Evolutionary conservation across 169 alveolate species (phyloP).

Genomic region (Eimeria falciformis): DNA sequence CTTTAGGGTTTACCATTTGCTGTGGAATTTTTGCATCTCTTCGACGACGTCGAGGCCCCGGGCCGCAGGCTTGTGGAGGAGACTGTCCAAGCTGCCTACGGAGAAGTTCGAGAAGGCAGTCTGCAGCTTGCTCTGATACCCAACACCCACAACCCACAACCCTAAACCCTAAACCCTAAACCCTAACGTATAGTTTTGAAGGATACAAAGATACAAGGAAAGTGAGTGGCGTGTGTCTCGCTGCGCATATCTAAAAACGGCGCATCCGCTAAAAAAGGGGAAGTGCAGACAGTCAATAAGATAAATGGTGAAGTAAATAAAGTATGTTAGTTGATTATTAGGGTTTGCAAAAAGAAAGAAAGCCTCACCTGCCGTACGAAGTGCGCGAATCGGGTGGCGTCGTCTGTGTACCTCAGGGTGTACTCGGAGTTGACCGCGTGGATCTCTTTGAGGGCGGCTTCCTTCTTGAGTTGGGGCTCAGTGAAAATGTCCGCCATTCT

Average conservation of each 20-base stretch:
- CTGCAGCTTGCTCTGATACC: not conserved
- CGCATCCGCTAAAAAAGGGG: too few relatives aligned
- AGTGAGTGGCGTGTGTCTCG: too few relatives aligned
- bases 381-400: constrained; percentile 30
- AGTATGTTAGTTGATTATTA: too few relatives aligned
- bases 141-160: not conserved
- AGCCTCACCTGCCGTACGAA: constrained; percentile 19
- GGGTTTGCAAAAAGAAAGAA: too few relatives aligned
- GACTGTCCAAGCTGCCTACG: constrained; percentile 27
- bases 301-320: too few relatives aligned
- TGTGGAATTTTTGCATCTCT: constrained; percentile 43
- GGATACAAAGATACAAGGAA: too few relatives aligned
- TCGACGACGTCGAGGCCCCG: constrained; percentile 9
- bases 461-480: not conserved
- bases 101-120: constrained; percentile 38
- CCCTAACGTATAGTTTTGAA: too few relatives aligned
- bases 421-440: constrained; percentile 64
- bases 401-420: constrained; percentile 42
- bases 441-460: constrained; percentile 9
- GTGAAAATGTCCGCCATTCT: constrained; percentile 13
- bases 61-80: not conserved
- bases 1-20: constrained; percentile 30
- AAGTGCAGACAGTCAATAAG: too few relatives aligned
- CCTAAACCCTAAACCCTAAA: not conserved
- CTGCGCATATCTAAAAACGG: too few relatives aligned